Base-by-base conservation (phyloP, 1,284 basidiomycete species). In the Golubevia sp. region DNA sequence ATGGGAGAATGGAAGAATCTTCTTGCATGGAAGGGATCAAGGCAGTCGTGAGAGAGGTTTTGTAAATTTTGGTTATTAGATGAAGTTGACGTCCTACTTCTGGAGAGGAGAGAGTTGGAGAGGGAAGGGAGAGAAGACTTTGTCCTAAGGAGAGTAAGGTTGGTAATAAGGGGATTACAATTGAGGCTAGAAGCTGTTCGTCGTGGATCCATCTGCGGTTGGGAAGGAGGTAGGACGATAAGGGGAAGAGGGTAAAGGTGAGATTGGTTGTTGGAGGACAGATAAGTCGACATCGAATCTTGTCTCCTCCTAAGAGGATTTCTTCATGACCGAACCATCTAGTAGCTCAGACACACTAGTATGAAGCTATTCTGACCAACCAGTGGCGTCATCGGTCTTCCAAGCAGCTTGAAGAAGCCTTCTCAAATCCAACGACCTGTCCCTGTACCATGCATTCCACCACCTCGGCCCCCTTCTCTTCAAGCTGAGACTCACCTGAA, bases 11-110 rank as follows among this genome's bases (percentile, higher is more conserved):
- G 52, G 71, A 75, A 48, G 76, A 71, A 63, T 77, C 59, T 50
- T 73, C 67, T 59, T 80, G 80, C 61, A 77, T 78, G 56, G 79
- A 76, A 59, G 66, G 61, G 24, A 76, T 73, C 5, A 83, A 68
- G 23, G 74, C 69, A 27, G 68, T 57, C 34, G 71, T 64, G 65
- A 83, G 78, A 56, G 68, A 73, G 34, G 73, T 77, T 69, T 79
- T 80, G 76, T 81, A 83, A 54, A 71, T 56, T 63, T 83, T 83
- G 67, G 76, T 62, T 21, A 79, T 72, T 51, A 77, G 51, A 65
- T 82, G 79, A 52, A 83, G 51, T 38, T 81, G 71, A 67, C 73
- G 68, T 55, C 80, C 80, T 20, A 73, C 77, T 23, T 78, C 67
- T 6, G 68, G 50, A 18, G 71, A 69, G 2, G 71, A 63, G 13